Conservation (phyloP, 1,284 basidiomycete genomes). For the Rhodotorula sp. region DNA sequence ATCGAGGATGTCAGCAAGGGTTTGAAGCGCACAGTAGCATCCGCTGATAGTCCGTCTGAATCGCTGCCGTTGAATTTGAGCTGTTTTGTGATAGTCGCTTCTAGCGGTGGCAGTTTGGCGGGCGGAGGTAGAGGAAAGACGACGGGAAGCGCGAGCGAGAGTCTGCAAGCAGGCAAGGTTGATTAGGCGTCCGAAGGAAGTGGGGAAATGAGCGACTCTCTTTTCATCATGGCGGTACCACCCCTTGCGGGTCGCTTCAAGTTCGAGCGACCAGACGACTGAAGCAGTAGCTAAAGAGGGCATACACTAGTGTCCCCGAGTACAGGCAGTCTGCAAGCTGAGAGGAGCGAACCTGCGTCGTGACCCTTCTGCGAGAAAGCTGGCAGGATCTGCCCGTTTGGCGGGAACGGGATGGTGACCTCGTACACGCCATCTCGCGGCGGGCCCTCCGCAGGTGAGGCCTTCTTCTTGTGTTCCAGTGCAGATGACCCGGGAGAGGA, state of each 20-base stretch:
- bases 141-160: slow-evolving; percentile 28
- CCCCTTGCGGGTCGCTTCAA: slow-evolving; percentile 19
- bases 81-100: neutral
- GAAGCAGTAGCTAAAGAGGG: neutral
- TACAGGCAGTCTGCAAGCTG: neutral
- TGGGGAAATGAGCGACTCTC: neutral
- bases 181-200: too few species aligned
- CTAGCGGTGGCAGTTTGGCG: too few species aligned
- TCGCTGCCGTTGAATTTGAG: slow-evolving; percentile 17
- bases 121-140: neutral
- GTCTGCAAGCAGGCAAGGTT: neutral
- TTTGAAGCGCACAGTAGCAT: neutral
- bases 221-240: slow-evolving; percentile 28
- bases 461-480: neutral
- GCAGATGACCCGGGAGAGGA: neutral
- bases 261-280: slow-evolving; percentile 20
- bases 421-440: slow-evolving; percentile 22
- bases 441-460: neutral
- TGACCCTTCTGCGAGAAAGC: neutral
- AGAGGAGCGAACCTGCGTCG: slow-evolving; percentile 7
- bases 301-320: neutral
- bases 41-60: neutral
- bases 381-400: slow-evolving; percentile 14
- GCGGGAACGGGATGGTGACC: slow-evolving; percentile 7
- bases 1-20: neutral